Base-by-base conservation (phyloP, 768 basidiomycete species). In the Termitomyces sp. region DNA sequence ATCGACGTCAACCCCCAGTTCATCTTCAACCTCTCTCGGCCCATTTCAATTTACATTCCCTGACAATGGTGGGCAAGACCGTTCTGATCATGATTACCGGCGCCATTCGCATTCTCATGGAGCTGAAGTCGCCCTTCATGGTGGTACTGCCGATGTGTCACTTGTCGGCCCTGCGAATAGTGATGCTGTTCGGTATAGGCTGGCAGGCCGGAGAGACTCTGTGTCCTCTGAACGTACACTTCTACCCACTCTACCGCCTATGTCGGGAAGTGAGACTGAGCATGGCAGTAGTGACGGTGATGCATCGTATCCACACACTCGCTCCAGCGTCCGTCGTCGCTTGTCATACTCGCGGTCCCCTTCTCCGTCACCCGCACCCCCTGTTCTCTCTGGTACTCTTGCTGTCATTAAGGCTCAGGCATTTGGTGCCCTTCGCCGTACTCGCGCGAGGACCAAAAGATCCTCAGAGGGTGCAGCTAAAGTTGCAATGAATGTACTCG, bases 381-480 rank as follows among this genome's bases (percentile, higher is more conserved):
- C 80, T 36, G 71, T 74, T 20, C 72, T 91, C 67, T 90, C 87
- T 51, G 87, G 88, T 26, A 93, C 92, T 31, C 81, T 94, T 48
- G 91, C 92, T 54, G 90, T 93, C 57, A 92, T 94, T 74, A 94
- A 93, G 74, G 91, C 91, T 44, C 90, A 93, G 68, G 87, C 92
- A 39, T 94, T 93, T 68, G 92, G 91, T 33, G 89, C 89, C 20
- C 75, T 92, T 62, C 86, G 91, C 52, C 80, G 91, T 70, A 88
- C 90, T 55, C 83, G 91, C 58, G 79, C 86, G 44, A 81, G 87
- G 60, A 80, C 82, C 51, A 92, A 88, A 76, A 86, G 83, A 70
- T 74, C 83, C 37, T 81, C 87, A 44, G 90, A 90, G 61, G 85
- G 74, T 22, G 77, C 83, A 39, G 83, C 87, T 33, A 87, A 84